A percentile compares a stretch with the other conserved stretches of the same genome.
These are phyloP conservation scores for Silene latifolia DNA, from an alignment of 148 eudicot species.

Conservation along the genomic window DNA sequence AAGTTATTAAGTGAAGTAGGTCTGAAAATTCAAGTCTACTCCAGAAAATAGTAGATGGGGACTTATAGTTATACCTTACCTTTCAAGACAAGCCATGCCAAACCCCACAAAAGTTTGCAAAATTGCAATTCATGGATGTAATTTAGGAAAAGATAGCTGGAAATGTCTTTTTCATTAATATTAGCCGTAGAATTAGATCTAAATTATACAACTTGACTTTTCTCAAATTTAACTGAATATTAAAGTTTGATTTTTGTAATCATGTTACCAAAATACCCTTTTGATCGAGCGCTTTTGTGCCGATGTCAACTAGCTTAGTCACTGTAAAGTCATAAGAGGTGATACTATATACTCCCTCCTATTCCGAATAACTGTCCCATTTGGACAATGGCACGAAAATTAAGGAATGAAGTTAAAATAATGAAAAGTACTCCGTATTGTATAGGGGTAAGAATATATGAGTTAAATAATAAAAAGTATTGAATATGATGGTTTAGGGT, in stretches of 20 bases:
- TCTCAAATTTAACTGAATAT: constrained; percentile 13
- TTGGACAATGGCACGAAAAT: no score
- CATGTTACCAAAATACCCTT: constrained; percentile 13
- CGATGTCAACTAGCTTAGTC: no score
- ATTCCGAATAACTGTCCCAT: no score
- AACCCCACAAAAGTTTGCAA: constrained; percentile 22
- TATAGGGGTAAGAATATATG: no score
- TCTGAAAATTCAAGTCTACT: constrained; percentile 35
- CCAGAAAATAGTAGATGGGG: constrained; percentile 39
- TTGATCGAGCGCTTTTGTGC: neutral
- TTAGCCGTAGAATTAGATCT: constrained; percentile 39
- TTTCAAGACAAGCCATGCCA: constrained; percentile 64
- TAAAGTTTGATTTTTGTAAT: constrained; percentile 14
- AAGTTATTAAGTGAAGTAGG: constrained; percentile 27
- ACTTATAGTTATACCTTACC: constrained; percentile 42
- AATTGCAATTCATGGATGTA: constrained; percentile 15
- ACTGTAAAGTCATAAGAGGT: no score
- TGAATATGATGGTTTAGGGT: no score
- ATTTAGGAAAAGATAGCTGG: constrained; percentile 17
- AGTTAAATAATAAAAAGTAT: no score
- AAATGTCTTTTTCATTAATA: constrained; percentile 24
- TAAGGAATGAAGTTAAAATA: no score
- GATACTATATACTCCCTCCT: no score
- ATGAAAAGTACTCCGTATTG: no score
- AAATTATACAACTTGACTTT: constrained; percentile 15